phyloP scores from a whole-genome alignment of 2,329 filamentous ascomycete species.

The Didymellaceae sp. region DNA sequence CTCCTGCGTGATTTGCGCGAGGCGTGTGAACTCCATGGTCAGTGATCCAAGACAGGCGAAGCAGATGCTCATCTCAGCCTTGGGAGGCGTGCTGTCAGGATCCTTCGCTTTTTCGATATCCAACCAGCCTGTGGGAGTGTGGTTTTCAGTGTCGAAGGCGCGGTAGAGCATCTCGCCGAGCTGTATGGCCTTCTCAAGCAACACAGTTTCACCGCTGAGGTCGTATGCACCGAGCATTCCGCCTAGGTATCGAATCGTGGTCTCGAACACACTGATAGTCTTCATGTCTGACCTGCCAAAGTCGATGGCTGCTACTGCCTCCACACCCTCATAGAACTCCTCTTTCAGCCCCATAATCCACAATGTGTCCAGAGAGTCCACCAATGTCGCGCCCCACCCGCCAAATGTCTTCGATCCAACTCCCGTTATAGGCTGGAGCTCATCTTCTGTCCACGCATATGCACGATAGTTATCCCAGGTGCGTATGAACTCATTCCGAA shows the following conservation, averaged over 20 bases:
- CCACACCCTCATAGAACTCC: constrained; percentile 56
- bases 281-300: constrained; percentile 49
- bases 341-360: constrained; percentile 58
- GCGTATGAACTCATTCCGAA: constrained; percentile 52
- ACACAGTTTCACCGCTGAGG: constrained; percentile 41
- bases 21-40: constrained; percentile 50
- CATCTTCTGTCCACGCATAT: constrained; percentile 56
- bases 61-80: constrained; percentile 50
- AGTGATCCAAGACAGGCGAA: constrained; percentile 57
- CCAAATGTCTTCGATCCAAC: constrained; percentile 52
- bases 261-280: constrained; percentile 59
- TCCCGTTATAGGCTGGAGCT: constrained; percentile 53
- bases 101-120: constrained; percentile 46
- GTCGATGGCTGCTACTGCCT: constrained; percentile 54
- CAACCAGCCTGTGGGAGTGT: constrained; percentile 55
- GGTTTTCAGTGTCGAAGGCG: constrained; percentile 55
- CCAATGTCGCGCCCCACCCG: constrained; percentile 57
- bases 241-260: constrained; percentile 54
- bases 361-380: constrained; percentile 55
- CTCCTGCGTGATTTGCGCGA: constrained; percentile 45
- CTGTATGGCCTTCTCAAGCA: constrained; percentile 48
- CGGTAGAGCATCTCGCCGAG: constrained; percentile 54
- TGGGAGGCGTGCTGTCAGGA: constrained; percentile 32
- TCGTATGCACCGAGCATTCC: constrained; percentile 49
- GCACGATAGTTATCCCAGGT: constrained; percentile 54